phyloP scores from a whole-genome alignment of 345 rosid genomes.

The Euclidium syriacum region DNA sequence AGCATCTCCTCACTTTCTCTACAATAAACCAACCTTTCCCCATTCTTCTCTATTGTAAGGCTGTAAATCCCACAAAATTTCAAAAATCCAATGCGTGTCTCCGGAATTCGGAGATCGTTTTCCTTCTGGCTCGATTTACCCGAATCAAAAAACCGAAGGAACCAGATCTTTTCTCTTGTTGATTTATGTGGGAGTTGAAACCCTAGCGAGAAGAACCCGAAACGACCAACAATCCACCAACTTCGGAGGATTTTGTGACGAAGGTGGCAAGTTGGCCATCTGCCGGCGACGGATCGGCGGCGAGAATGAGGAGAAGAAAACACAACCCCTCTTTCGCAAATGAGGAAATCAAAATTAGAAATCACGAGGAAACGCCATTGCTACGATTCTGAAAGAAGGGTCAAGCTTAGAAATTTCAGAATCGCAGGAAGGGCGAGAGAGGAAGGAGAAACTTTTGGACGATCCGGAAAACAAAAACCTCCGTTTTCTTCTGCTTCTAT shows the following conservation, averaged over 20 bases:
- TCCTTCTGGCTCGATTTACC: background rate
- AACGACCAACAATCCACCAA: conserved; percentile 29
- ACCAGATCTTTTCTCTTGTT: background rate
- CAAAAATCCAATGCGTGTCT: background rate
- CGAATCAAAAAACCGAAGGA: background rate
- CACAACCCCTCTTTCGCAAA: background rate
- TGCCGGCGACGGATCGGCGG: conserved; percentile 17
- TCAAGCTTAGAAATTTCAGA: conserved; percentile 16
- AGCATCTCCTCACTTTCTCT: conserved; percentile 64
- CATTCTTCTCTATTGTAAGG: conserved; percentile 8
- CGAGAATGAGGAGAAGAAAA: background rate
- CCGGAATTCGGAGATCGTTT: background rate
- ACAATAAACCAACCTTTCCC: conserved; percentile 41
- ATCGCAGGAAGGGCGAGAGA: conserved; percentile 25
- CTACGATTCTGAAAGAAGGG: conserved; percentile 24
- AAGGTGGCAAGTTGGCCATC: conserved; percentile 30
- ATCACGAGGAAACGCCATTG: conserved; percentile 8
- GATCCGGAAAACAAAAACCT: conserved; percentile 3
- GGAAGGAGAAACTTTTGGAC: conserved; percentile 10
- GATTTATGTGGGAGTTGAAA: conserved; percentile 28
- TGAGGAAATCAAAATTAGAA: background rate
- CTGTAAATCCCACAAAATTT: background rate
- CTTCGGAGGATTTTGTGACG: conserved; percentile 2
- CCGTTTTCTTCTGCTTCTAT: conserved; percentile 28
- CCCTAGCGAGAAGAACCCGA: conserved; percentile 25